Evolutionary conservation across 2,329 filamentous ascomycete species (phyloP), one percentile per base, ranked within the genome.

Genomic region (Clonostachys chloroleuca): DNA sequence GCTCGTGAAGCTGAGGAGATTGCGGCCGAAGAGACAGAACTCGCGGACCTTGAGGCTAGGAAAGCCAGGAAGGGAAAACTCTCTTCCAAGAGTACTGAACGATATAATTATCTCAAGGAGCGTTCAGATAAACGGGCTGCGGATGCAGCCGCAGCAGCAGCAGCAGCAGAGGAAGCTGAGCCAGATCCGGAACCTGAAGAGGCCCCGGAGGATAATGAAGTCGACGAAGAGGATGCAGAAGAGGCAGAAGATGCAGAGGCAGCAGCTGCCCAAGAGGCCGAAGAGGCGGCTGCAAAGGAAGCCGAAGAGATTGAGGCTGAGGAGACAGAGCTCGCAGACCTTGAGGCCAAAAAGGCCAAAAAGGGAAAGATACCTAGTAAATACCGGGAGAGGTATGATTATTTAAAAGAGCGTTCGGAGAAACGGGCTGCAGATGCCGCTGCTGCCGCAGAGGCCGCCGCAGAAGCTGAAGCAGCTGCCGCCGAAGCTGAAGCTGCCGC

Each of bases 401-500:
- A 43, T 42, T 55, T 51, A 44, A 58, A 48, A 42, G 54, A 52
- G 20, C 51, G 51, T 17, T 50, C 47, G n/a, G 49, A 46, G 34
- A 49, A 52, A 47, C 47, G 57, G 34, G 53, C 53, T 3, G 50
- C 51, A 16, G 24, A 30, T 30, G 24, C 24, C 9, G 24, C 24
- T 30, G 24, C 24, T 30, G 24, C 9, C 10, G 55, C 51, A 33
- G 49, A 51, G 8, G 56, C 53, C 5, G 56, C 52, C 6, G 53
- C 51, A 24, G 51, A 49, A 18, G 49, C 51, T 40, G 55, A 50
- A 5, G 47, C 42, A 7, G 54, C 52, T 18, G 49, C 42, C 16
- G 34, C 67, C 45, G 65, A 64, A 42, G 61, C 59, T 9, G 62
- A 65, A 44, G 65, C 67, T 43, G 58, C 60, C 4, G 56, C 54